Conservation (phyloP, 108 stramenopile genomes). For the Cylindrotheca closterium region DNA sequence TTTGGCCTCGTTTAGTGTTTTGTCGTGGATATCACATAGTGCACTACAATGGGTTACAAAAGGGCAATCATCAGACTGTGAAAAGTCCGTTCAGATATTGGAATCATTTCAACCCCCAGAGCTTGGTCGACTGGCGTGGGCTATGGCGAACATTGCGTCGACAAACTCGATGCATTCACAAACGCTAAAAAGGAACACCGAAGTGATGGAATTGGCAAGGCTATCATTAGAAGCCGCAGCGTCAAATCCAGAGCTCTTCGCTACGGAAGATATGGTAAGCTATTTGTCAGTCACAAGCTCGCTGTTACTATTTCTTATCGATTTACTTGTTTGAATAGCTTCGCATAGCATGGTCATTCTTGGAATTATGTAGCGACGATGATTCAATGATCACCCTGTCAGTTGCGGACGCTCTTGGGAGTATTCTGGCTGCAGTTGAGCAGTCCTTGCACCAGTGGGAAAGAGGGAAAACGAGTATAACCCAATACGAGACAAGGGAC, state of each 20-base stretch:
- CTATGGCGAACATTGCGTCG: slow-evolving; percentile 31
- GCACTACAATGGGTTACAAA: slow-evolving; percentile 5
- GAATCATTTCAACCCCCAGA: slow-evolving; percentile 46
- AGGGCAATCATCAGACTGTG: not conserved
- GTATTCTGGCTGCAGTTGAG: slow-evolving; percentile 40
- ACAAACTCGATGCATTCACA: slow-evolving; percentile 7
- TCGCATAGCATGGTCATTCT: slow-evolving; percentile 44
- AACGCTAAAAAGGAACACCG: not conserved
- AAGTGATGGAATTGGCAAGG: slow-evolving; percentile 15
- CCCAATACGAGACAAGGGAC: not conserved
- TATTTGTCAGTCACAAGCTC: not conserved
- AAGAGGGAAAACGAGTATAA: slow-evolving; percentile 15
- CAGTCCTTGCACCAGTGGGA: slow-evolving; percentile 48
- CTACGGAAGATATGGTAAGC: slow-evolving; percentile 40
- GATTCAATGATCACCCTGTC: slow-evolving; percentile 1
- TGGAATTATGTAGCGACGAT: slow-evolving; percentile 30
- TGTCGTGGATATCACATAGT: slow-evolving; percentile 31
- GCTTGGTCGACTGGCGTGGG: slow-evolving; percentile 49
- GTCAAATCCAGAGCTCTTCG: slow-evolving; percentile 17
- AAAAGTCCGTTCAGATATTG: not conserved
- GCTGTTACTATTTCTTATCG: slow-evolving; percentile 8
- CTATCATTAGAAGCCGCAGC: slow-evolving; percentile 16
- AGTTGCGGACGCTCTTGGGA: slow-evolving; percentile 28
- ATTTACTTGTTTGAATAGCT: slow-evolving; percentile 12
- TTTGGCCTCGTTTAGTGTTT: slow-evolving; percentile 11